These are phyloP conservation scores for Chlamydomonas incerta DNA, from an alignment of 139 green algal species.

Conservation along the genomic window DNA sequence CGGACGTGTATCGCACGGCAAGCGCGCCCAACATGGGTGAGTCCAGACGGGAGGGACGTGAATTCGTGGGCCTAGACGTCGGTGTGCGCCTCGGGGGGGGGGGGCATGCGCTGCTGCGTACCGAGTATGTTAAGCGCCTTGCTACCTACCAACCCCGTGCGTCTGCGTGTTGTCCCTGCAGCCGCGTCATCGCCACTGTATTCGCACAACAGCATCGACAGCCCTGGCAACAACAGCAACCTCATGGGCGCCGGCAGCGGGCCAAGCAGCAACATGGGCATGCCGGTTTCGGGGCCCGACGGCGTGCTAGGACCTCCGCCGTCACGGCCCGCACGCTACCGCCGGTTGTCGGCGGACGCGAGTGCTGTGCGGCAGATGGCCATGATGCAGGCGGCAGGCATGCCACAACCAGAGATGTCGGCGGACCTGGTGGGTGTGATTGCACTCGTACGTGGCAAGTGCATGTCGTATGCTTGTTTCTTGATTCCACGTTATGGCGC, in stretches of 20 bases:
- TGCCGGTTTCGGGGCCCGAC: not conserved
- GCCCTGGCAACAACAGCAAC: not conserved
- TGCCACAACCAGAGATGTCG: not conserved
- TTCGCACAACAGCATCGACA: slow-evolving; percentile 37
- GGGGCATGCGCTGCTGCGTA: too few relatives aligned
- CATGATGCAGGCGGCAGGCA: slow-evolving; percentile 16
- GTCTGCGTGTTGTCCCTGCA: not conserved
- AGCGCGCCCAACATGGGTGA: slow-evolving; percentile 35
- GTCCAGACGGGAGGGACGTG: not conserved
- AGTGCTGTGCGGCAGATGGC: slow-evolving; percentile 20
- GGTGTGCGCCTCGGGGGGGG: too few relatives aligned
- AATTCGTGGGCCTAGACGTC: too few relatives aligned
- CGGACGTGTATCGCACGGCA: slow-evolving; percentile 24
- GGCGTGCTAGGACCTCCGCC: slow-evolving; percentile 8
- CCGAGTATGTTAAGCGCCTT: too few relatives aligned
- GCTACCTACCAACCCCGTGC: not conserved
- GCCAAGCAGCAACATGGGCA: not conserved
- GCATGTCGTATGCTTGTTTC: too few relatives aligned
- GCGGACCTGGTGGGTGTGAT: slow-evolving; percentile 7
- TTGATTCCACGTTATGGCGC: too few relatives aligned
- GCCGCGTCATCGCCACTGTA: slow-evolving; percentile 4
- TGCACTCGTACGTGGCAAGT: too few relatives aligned
- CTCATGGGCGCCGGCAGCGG: not conserved
- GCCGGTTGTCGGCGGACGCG: slow-evolving; percentile 20
- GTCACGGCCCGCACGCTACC: not conserved